Base-by-base conservation (phyloP, 2,329 filamentous ascomycete genomes). In the Ceratocystis albifundus region DNA sequence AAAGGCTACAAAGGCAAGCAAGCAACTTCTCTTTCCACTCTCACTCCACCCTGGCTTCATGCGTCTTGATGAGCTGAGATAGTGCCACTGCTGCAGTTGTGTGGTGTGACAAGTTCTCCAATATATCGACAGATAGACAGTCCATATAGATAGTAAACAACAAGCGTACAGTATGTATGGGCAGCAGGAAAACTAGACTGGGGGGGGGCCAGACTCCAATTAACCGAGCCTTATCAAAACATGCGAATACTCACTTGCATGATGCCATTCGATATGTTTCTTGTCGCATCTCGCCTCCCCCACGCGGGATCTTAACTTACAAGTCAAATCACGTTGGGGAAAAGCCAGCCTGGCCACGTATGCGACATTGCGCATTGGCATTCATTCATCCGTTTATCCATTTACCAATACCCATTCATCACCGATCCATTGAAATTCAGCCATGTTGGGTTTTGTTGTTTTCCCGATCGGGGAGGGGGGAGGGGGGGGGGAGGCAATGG, bases 51-150 rank as follows among this genome's bases (percentile, higher is more conserved):
- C 15, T 57, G 53, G 53, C 53, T 28, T 57, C 22, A 17, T 57
- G 53, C 53, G 6, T 30, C 53, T 17, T 20, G 22, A n/a, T 30
- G 53, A 57, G 53, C 53, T 57, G 53, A 57, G 53, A 57, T 28
- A 30, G 53, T 57, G 53, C 53, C 53, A 57, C 53, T n/a, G 28
- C 22, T 57, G 28, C 53, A 30, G 25, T 57, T 50, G 46, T n/a
- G n/a, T 57, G 22, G 48, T 50, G 10, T 12, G 48, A 50, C 48
- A 20, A 3, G 22, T 50, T 50, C 48, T 50, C 48, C 48, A 50
- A 20, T 15, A 30, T 28, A 30, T 57, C 22, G 25, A n/a, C 53
- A 57, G 25, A n/a, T 28, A 57, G 53, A n/a, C 28, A 57, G 53
- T 22, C 17, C 50, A 22, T 15, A 15, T 25, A 30, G 17, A 48